Evolutionary conservation across 495 filamentous ascomycete species (phyloP), one percentile per base, ranked within the genome.

Genomic region (Podospora didyma): DNA sequence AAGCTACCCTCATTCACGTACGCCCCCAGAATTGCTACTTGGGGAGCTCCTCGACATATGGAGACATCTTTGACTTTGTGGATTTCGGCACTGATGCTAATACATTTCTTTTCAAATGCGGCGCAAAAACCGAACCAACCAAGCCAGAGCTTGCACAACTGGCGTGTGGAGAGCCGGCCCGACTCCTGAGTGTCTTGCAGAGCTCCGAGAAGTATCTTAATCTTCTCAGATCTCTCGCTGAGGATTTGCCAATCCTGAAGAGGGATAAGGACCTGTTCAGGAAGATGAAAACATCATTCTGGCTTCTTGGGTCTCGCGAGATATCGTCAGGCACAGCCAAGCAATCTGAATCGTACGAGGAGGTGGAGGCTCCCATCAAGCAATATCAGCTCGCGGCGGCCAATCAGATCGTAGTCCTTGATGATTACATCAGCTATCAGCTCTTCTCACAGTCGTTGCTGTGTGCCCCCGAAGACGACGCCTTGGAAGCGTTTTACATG

Each of bases 21-120:
- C 75, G 80, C 24, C 93, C 92, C 2, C 78, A 73, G 23, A 71
- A 82, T 31, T 91, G 87, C 63, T 96, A 94, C 70, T 78, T 98
- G 7, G 86, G 89, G 21, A 82, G 79, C 22, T 86, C 86, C 54
- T 75, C 84, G 20, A 82, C 81, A 12, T 97, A 92, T 62, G 86
- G 81, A 37, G 89, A 94, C 24, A 91, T 99, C 17, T 96, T 97
- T 60, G 92, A 97, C 67, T 99, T 96, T 71, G 90, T 97, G 3
- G 88, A 97, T 68, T 97, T 96, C 72, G 91, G 92, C 3, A 69
- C 79, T 50, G 84, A 92, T 63, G 93, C 90, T 3, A 96, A 97
- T 62, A 74, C 86, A 0, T 97, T 99, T 64, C 75, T 99, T 6
- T 77, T 91, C 61, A 86, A 86, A 49, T 87, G 89, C 53, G 95